phyloP scores from a whole-genome alignment of 1,139 yeast genomes.

The Zygoascus sp. region DNA sequence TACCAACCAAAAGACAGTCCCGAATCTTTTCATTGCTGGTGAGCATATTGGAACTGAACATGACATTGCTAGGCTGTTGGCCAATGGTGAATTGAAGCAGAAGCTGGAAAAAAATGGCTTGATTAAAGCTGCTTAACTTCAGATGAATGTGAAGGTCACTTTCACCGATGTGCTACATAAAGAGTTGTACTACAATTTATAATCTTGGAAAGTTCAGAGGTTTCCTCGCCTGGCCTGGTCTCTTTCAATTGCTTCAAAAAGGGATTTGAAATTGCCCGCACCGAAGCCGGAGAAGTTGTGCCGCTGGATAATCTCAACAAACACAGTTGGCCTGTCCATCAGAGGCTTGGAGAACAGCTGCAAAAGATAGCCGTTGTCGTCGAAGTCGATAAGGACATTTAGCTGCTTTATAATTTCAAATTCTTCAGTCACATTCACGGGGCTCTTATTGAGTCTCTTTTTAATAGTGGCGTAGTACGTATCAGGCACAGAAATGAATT shows the following conservation, averaged over 20 bases:
- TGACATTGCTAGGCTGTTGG: constrained; percentile 24
- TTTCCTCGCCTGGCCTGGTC: constrained; percentile 39
- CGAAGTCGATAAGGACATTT: constrained; percentile 69
- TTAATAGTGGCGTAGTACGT: constrained; percentile 52
- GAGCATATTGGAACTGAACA: constrained; percentile 36
- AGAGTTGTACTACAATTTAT: neutral
- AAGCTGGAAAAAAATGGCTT: constrained; percentile 23
- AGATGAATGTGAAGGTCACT: neutral
- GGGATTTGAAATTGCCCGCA: constrained; percentile 77
- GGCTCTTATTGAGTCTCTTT: constrained; percentile 40
- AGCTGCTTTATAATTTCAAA: constrained; percentile 42
- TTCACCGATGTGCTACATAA: neutral
- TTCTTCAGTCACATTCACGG: constrained; percentile 48
- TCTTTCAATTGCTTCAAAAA: constrained; percentile 74
- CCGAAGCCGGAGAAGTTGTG: constrained; percentile 81
- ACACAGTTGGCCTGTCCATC: constrained; percentile 74
- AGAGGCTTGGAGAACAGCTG: constrained; percentile 77
- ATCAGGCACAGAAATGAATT: constrained; percentile 56
- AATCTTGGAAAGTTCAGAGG: constrained; percentile 19
- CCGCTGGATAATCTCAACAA: constrained; percentile 76
- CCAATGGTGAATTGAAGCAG: constrained; percentile 28
- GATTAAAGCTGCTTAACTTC: constrained; percentile 8
- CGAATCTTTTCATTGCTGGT: constrained; percentile 65
- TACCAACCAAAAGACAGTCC: constrained; percentile 67
- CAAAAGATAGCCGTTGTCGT: constrained; percentile 62